Evolutionary conservation across 139 green algal genomes (phyloP), one percentile per base, ranked within the genome.

Genomic region (Picochlorum sp.): DNA sequence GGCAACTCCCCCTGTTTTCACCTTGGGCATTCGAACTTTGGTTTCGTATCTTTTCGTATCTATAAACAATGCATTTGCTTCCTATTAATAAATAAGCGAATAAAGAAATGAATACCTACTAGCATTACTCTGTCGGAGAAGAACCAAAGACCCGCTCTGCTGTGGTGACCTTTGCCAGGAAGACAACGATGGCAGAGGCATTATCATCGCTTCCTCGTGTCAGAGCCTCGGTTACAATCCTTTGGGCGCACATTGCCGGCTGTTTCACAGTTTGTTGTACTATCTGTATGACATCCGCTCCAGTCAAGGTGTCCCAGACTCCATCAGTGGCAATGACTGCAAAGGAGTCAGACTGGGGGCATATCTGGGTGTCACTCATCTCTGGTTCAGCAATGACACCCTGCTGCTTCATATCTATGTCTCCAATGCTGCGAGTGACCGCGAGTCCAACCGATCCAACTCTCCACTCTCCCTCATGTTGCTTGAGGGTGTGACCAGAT

Each of bases 271-370:
- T 95, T 74, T 93, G 88, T 28, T 74, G 62, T 49, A 92, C 81
- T 30, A 93, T 38, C 0, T 62, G 74, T 5, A 85, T 75, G 7
- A 79, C 85, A n/a, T 96, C 91, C 18, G 86, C 69, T 26, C 83
- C 61, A 49, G 49, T 64, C 26, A 97, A 15, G 9, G 74, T 70
- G 61, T 95, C 91, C 90, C 91, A 97, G 16, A 97, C 54, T 1
- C 91, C 91, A 62, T 97, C 91, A 30, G 63, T 88, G 15, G 80
- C 91, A 5, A 95, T 49, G 9, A 97, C 74, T 15, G 97, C 16
- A 65, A 95, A 96, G 20, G 81, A 63, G 69, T 97, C 90, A 26
- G 18, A 26, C 0, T 66, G 57, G 16, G 41, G 45, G 7, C 9
- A 16, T n/a, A 95, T 68, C 21, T 66, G 52, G 18, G 81, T 54